Conservation (phyloP, 495 filamentous ascomycete species). For the Pyrenula aspistea region DNA sequence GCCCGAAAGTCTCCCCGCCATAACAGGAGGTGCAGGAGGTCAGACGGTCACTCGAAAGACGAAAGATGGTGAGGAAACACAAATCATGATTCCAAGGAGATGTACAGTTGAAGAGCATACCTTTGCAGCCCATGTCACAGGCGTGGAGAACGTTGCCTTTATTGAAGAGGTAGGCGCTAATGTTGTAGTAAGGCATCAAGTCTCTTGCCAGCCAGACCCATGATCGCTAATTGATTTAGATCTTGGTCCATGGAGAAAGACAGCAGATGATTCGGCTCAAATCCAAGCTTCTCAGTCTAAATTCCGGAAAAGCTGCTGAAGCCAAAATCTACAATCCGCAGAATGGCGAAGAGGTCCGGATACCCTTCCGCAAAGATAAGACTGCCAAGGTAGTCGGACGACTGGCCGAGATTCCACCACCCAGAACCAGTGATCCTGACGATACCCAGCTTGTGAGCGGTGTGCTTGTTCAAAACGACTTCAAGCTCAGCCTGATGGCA, state of each 20-base stretch:
- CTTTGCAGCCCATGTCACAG: conserved; percentile 95
- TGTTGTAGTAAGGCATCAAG: conserved; percentile 68
- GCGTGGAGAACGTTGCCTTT: conserved; percentile 87
- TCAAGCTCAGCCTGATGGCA: conserved; percentile 91
- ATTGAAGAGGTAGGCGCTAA: conserved; percentile 85
- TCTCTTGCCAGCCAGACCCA: conserved; percentile 1
- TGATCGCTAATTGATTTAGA: conserved; percentile 39
- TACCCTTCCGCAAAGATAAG: conserved; percentile 94
- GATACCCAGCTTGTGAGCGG: conserved; percentile 59
- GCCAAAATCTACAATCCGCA: conserved; percentile 85
- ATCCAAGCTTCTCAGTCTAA: conserved; percentile 83
- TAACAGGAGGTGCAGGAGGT: conserved; percentile 42
- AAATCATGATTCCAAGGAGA: conserved; percentile 82
- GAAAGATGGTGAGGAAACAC: conserved; percentile 48
- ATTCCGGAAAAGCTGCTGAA: conserved; percentile 63
- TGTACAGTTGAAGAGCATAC: conserved; percentile 87
- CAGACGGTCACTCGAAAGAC: conserved; percentile 3
- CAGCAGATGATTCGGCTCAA: conserved; percentile 98
- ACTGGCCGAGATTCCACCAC: conserved; percentile 67
- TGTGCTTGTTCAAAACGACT: conserved; percentile 91
- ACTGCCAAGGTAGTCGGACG: conserved; percentile 92
- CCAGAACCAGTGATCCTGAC: conserved; percentile 27
- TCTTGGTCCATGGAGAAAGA: conserved; percentile 91
- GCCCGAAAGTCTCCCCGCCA: conserved; percentile 81
- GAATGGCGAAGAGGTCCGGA: conserved; percentile 90